phyloP scores from a whole-genome alignment of 352 stramenopile genomes.

The Globisporangium takayamanum region DNA sequence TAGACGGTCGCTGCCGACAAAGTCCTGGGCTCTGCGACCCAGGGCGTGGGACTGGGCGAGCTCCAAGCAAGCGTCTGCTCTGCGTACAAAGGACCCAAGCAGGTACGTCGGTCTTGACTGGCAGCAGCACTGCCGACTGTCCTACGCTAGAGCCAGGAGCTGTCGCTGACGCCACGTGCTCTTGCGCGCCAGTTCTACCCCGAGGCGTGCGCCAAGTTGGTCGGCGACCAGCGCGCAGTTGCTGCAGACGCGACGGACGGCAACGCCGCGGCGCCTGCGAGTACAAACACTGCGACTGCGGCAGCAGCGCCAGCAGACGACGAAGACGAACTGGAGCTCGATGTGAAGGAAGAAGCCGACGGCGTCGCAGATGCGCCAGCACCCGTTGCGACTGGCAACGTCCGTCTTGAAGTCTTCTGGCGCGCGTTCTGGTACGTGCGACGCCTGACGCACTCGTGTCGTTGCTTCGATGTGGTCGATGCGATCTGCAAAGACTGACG shows the following conservation, averaged over 20 bases:
- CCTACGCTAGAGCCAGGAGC: no score
- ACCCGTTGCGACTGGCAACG: conserved; percentile 25
- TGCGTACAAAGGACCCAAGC: conserved; percentile 58
- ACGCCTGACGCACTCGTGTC: background rate
- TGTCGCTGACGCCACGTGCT: no score
- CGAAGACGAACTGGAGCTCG: conserved; percentile 23
- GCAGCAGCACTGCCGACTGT: background rate
- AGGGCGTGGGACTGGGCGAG: conserved; percentile 54
- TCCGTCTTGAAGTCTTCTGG: conserved; percentile 72
- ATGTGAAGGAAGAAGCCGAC: conserved; percentile 30
- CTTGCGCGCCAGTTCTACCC: conserved; percentile 36
- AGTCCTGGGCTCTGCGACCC: conserved; percentile 47
- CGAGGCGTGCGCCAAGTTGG: conserved; percentile 39
- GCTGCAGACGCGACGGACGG: conserved; percentile 20
- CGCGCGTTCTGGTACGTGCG: conserved; percentile 65
- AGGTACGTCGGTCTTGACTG: conserved; percentile 6
- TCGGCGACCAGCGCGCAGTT: conserved; percentile 51
- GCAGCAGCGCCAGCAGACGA: conserved; percentile 11
- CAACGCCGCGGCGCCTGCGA: no score
- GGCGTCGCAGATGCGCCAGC: background rate
- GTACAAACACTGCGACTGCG: no score
- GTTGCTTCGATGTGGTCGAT: background rate
- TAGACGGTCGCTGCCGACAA: conserved; percentile 59
- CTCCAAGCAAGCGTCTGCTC: conserved; percentile 54
- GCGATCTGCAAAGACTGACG: background rate